Evolutionary conservation across 345 rosid species (phyloP), one percentile per base, ranked within the genome.

Genomic region (Psidium guajava): DNA sequence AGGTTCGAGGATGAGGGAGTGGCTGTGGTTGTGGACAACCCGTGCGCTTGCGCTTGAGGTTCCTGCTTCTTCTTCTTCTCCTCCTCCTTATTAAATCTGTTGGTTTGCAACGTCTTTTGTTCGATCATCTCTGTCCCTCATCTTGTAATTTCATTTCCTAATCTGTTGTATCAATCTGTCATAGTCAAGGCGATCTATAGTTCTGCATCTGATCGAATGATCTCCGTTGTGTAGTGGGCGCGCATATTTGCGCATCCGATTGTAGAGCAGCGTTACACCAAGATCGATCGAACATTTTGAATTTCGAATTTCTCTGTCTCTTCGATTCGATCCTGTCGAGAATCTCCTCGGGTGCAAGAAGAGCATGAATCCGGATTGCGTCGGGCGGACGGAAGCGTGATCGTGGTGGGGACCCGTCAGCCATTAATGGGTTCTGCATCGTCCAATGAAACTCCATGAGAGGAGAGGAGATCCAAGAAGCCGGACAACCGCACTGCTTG

Each of bases 1-100:
- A 86, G 97, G 86, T 92, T 80, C 57, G 93, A 88, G 18, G 90
- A 89, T 4, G 87, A 40, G 80, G 85, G 73, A 1, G 84, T 12
- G 24, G 84, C 75, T 14, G 89, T 53, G 87, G 87, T 32, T 27
- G 42, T 84, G 12, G 95, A 93, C 64, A 89, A 87, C 87, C 90
- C 92, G 0, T 94, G 98, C 83, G 94, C 97, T 0, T 96, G 97
- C 86, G 92, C 94, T 73, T 96, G 89, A 91, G 59, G 59, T 18
- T 75, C 81, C 54, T 44, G 50, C 21, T 8, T 6, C 50, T 5
- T 20, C 20, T 42, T 42, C n/a, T n/a, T n/a, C 44, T 49, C 3
- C 32, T 81, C 0, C 32, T 82, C 50, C 28, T 18, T 50, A 1
- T 10, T 16, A 81, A 81, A 20, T 28, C 27, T 53, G 10, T 15